Percentiles rank a stretch among this genome's conserved stretches.
Evolutionary conservation across 768 basidiomycete genomes (phyloP).

Genomic region (Russula sp.): DNA sequence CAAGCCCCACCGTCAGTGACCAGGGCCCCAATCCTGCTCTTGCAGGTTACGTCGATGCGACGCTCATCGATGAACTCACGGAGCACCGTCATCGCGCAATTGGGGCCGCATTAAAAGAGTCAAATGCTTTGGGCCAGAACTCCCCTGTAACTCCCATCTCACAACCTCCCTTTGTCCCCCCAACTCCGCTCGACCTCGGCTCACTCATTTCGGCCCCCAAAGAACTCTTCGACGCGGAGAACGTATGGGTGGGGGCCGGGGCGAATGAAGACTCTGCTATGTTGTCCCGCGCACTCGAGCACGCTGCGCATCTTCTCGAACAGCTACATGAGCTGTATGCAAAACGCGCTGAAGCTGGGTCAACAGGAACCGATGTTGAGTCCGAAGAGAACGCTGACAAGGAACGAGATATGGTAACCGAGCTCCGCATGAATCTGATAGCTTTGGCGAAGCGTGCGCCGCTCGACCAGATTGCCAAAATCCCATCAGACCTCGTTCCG

Average conservation of each 20-base stretch:
- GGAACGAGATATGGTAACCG: constrained; percentile 49
- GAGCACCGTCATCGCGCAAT: constrained; percentile 19
- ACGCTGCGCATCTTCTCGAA: constrained; percentile 49
- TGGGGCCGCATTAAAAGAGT: not conserved
- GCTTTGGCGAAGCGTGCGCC: constrained; percentile 76
- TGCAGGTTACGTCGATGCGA: constrained; percentile 9
- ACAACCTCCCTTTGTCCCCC: not conserved
- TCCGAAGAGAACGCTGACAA: constrained; percentile 3
- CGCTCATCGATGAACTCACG: constrained; percentile 18
- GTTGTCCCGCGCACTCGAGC: constrained; percentile 50
- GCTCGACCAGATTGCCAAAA: constrained; percentile 37
- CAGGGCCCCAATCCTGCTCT: constrained; percentile 1
- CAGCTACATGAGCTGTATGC: constrained; percentile 41
- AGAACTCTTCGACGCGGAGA: constrained; percentile 38
- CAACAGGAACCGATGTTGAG: constrained; percentile 12
- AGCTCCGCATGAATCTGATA: constrained; percentile 65
- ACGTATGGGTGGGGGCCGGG: constrained; percentile 31
- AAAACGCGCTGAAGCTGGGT: constrained; percentile 23
- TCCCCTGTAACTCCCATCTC: not conserved
- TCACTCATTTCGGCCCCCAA: constrained; percentile 37
- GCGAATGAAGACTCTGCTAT: constrained; percentile 40
- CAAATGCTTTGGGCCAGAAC: not conserved
- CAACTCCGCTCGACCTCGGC: constrained; percentile 36
- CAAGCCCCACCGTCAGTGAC: constrained; percentile 1
- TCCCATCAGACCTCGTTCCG: constrained; percentile 22